Base-by-base conservation (phyloP, 2,329 filamentous ascomycete genomes). In the Coleophoma cylindrospora region DNA sequence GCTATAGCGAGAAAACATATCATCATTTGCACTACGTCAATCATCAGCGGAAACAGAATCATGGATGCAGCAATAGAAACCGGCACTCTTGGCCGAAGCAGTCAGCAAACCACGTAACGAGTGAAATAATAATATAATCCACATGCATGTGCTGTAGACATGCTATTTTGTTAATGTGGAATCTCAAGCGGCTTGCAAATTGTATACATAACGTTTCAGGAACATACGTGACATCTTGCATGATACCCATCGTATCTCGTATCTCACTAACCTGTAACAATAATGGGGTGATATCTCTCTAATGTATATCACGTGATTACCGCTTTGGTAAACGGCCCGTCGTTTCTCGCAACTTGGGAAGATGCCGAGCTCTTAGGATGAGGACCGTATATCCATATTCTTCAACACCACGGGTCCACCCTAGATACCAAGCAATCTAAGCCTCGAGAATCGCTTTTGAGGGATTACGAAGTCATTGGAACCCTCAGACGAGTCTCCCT, bases 21-120 rank as follows among this genome's bases (percentile, higher is more conserved):
- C 59, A 76, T 99, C 45, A 91, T 99, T 63, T 95, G 89, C 67
- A 92, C 94, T 45, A 99, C 94, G 14, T 89, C 88, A 48, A 86
- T 99, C 40, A 83, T 97, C 52, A 95, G 83, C 70, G 94, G 95
- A 27, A 89, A 92, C 67, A 83, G 79, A 63, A 89, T 96, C 72
- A 91, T 99, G 78, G 87, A 89, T 45, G 83, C 86, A 43, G 90
- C 87, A 50, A 85, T 92, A 60, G 89, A 94, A 74, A 86, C 77
- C 64, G 52, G 53, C 15, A 48, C 53, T 11, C 47, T 64, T 15
- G 62, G 62, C 43, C 62, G 55, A 51, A 60, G 48, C 51, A 55
- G 47, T 49, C 52, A 45, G 43, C 54, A 21, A 32, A 34, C 7
- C n/a, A 22, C 13, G 17, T 27, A 17, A 27, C 43, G 27, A 14